phyloP scores from a whole-genome alignment of 371 early-diverging fungal species.

The Mucor piriformis region DNA sequence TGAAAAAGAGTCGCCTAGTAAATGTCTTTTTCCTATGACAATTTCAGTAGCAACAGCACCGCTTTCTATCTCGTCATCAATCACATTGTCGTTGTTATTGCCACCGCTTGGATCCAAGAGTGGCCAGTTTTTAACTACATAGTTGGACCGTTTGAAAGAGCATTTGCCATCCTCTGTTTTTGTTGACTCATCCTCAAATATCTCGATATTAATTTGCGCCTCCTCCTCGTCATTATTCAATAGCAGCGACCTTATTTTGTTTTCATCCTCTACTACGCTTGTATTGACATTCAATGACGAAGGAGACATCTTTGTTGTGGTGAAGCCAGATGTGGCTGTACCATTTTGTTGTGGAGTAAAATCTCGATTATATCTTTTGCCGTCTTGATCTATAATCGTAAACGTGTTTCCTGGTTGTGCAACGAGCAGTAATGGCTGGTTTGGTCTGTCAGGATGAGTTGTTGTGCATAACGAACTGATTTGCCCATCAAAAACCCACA shows the following conservation, averaged over 20 bases:
- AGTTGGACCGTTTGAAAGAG: constrained; percentile 37
- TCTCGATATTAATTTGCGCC: constrained; percentile 4
- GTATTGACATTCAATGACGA: not conserved
- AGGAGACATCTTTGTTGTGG: not conserved
- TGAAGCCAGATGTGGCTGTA: not conserved
- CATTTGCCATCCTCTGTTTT: constrained; percentile 14
- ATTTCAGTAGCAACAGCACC: constrained; percentile 63
- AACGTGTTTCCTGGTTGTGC: constrained; percentile 69
- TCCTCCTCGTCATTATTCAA: not conserved
- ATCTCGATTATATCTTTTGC: constrained; percentile 55
- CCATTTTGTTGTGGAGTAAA: constrained; percentile 42
- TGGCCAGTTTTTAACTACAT: constrained; percentile 48
- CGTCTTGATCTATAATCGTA: constrained; percentile 59
- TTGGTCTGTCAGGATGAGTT: constrained; percentile 41
- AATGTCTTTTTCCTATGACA: constrained; percentile 51
- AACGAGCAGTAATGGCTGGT: constrained; percentile 55
- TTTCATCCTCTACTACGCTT: not conserved
- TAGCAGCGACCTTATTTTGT: not conserved
- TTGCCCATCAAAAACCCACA: constrained; percentile 68
- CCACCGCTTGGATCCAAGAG: constrained; percentile 29
- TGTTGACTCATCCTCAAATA: not conserved
- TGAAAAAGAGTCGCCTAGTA: constrained; percentile 19
- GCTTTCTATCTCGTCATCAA: constrained; percentile 35
- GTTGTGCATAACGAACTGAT: constrained; percentile 49
- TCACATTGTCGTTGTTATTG: constrained; percentile 33